Base-by-base conservation (phyloP, 2,329 filamentous ascomycete genomes). In the Chaetomium sp. region DNA sequence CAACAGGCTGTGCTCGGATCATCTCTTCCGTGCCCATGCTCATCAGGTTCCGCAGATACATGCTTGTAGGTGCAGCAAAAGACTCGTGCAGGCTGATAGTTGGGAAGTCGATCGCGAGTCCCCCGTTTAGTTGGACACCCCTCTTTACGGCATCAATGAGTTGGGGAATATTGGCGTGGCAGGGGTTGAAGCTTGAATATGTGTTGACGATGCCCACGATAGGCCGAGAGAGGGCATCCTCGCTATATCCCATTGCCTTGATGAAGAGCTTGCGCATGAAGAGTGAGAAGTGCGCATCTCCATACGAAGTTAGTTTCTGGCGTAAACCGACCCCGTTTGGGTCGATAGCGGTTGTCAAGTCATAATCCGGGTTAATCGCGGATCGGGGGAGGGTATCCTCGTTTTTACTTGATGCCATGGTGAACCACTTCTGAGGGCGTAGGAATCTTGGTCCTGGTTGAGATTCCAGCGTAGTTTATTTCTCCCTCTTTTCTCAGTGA, bases 1-100 rank as follows among this genome's bases (percentile, higher is more conserved):
- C 89, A 19, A 89, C 81, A 0, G 89, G 89, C 74, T 92, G 89
- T 0, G 88, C 89, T 51, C 80, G 79, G 60, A 91, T 87, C 89
- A 92, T 92, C 78, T 92, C 89, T 74, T 92, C 90, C 0, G 90
- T 92, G 72, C 92, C 90, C 87, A 92, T 90, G 69, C 86, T 88
- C 89, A 92, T 92, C 63, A 92, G 72, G 68, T 92, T 92, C 35
- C 90, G 77, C 56, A 92, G 72, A 62, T 87, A 91, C 90, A 92
- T 91, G 76, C 88, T 91, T 4, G 89, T 91, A 2, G 89, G 89
- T 53, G 82, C 79, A 0, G 89, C 81, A 72, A 92, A 92, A 2
- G 81, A 83, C 79, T 92, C 89, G 69, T 89, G 86, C 0, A 92
- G 72, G 67, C 86, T 90, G 62, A 92, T 91, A 0, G 89, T 92